phyloP scores from a whole-genome alignment of 148 eudicot genomes.

The Pharnaceum exiguum region DNA sequence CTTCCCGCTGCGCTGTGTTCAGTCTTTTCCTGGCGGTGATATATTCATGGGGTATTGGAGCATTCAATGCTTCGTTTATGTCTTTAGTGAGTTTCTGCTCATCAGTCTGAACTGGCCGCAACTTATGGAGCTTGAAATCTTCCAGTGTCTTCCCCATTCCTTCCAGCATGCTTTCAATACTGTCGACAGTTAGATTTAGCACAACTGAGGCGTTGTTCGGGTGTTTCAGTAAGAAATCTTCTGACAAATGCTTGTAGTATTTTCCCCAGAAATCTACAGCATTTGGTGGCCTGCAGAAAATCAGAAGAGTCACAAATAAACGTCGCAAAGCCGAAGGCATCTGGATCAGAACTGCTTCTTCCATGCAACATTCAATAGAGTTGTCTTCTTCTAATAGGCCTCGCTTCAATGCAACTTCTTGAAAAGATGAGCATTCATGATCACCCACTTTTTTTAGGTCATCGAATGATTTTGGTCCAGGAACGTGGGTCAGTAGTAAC shows the following conservation, averaged over 20 bases:
- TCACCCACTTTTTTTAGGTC: background rate
- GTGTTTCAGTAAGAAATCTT: background rate
- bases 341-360: background rate
- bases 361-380: background rate
- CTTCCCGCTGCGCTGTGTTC: background rate
- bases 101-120: background rate
- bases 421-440: background rate
- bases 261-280: background rate
- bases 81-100: background rate
- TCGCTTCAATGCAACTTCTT: too few species aligned
- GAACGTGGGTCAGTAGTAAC: background rate
- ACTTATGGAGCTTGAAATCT: background rate
- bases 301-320: background rate
- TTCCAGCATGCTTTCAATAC: background rate
- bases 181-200: background rate
- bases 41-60: background rate
- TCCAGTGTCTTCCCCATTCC: background rate
- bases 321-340: background rate
- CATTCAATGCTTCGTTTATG: background rate
- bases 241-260: background rate
- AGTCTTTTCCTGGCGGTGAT: background rate
- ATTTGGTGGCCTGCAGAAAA: background rate
- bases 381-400: too few species aligned
- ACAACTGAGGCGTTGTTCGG: fast-evolving
- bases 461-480: background rate